Conservation (phyloP, 2,329 filamentous ascomycete species). For the Ceratocystiopsis brevicomis region DNA sequence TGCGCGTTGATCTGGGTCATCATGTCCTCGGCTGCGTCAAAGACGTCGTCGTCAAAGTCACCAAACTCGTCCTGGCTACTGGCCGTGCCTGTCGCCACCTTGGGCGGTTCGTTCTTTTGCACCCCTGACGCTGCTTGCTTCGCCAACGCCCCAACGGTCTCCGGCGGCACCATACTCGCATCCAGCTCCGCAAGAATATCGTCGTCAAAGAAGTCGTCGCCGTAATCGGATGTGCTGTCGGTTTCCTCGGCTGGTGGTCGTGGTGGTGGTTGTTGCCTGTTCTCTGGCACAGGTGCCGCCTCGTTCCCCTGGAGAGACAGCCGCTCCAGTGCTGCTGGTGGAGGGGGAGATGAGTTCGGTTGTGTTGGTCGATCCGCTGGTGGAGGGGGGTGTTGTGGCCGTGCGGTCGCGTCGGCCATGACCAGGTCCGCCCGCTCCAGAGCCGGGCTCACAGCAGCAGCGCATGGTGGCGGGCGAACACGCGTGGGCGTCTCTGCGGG, state of each 20-base stretch:
- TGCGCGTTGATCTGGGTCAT: constrained; percentile 18
- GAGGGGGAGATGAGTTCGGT: too few relatives aligned
- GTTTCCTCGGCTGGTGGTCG: constrained; percentile 3
- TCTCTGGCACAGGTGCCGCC: background rate
- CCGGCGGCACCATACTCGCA: constrained; percentile 16
- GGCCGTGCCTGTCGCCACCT: too few relatives aligned
- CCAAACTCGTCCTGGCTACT: constrained; percentile 34
- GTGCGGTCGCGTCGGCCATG: too few relatives aligned
- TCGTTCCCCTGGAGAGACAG: background rate
- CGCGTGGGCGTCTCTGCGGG: too few relatives aligned
- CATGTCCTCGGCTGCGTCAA: constrained; percentile 27
- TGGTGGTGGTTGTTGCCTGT: background rate
- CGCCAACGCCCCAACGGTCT: background rate
- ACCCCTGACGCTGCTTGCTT: background rate
- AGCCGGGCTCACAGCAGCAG: too few relatives aligned
- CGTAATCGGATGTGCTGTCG: constrained; percentile 27
- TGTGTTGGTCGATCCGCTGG: too few relatives aligned
- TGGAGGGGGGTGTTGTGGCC: too few relatives aligned
- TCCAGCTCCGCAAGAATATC: constrained; percentile 37
- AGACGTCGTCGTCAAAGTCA: constrained; percentile 38
- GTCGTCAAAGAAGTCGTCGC: constrained; percentile 36
- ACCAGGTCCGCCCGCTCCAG: too few relatives aligned
- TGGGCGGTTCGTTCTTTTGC: background rate
- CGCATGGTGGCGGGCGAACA: too few relatives aligned
- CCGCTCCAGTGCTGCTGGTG: too few relatives aligned